A percentile compares a stretch with the other conserved stretches of the same genome.
These are phyloP conservation scores for Monosporascus sp. DNA, from an alignment of 2,329 filamentous ascomycete species.

Conservation along the genomic window DNA sequence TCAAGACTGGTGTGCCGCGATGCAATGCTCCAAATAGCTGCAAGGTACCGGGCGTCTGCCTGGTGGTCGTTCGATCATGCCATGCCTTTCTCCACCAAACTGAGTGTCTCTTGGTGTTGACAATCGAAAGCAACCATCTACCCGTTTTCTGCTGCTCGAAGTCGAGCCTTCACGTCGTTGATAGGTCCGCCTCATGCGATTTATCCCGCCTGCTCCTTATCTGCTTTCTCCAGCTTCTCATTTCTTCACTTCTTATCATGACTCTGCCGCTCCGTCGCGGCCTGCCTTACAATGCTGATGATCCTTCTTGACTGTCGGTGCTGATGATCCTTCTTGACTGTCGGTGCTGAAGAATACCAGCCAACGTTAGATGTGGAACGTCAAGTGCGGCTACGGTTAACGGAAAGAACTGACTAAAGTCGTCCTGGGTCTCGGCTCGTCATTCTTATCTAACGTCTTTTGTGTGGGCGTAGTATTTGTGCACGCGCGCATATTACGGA, in stretches of 20 bases:
- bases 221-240: neutral
- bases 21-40: neutral
- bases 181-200: too few relatives aligned
- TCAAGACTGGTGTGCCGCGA: neutral
- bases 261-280: neutral
- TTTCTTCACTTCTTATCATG: neutral
- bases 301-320: neutral
- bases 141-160: neutral
- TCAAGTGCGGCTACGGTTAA: too few relatives aligned
- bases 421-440: neutral
- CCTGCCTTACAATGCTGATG: neutral
- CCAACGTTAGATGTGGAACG: neutral
- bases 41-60: neutral
- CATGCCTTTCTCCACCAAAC: neutral
- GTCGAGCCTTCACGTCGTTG: neutral
- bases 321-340: neutral
- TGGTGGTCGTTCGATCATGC: too few relatives aligned
- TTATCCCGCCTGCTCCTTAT: neutral
- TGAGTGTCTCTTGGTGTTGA: neutral
- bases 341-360: neutral
- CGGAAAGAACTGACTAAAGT: neutral
- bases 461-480: neutral
- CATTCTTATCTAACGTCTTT: neutral
- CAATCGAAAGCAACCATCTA: neutral
- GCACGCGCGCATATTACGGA: conserved; percentile 14